phyloP scores from a whole-genome alignment of 352 stramenopile genomes.

The Pythium aristosporum region DNA sequence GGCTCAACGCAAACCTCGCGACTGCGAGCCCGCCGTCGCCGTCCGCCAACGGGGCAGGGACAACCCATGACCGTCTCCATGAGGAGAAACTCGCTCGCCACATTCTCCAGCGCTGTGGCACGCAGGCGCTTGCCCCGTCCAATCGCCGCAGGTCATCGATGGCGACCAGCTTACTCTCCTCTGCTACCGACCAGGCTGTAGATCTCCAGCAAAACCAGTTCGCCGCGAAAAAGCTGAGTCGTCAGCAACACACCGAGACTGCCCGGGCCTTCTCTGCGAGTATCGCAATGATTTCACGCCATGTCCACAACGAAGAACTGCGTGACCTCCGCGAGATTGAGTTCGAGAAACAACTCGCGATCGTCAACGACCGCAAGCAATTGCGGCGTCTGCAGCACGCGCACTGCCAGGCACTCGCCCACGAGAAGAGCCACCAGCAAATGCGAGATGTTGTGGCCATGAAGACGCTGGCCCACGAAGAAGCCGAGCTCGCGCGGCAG shows the following conservation, averaged over 20 bases:
- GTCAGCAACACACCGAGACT: constrained; percentile 45
- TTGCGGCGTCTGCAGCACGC: constrained; percentile 47
- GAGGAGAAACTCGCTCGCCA: constrained; percentile 38
- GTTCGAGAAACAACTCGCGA: constrained; percentile 39
- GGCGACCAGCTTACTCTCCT: constrained; percentile 32
- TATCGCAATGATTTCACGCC: constrained; percentile 74
- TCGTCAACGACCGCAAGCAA: constrained; percentile 47
- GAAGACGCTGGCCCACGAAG: constrained; percentile 55
- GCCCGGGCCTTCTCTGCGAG: constrained; percentile 61
- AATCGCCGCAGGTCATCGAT: constrained; percentile 39
- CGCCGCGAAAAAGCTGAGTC: constrained; percentile 29
- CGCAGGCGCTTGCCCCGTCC: constrained; percentile 33
- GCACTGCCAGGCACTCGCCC: constrained; percentile 51
- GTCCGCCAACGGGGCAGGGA: neutral
- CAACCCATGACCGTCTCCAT: constrained; percentile 32
- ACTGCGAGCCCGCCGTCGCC: neutral
- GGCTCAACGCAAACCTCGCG: neutral
- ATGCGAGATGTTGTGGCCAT: constrained; percentile 55
- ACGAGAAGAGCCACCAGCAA: constrained; percentile 41
- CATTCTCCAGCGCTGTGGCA: constrained; percentile 31
- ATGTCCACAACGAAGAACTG: constrained; percentile 69
- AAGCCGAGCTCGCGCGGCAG: constrained; percentile 41
- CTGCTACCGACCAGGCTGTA: neutral
- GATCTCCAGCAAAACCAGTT: constrained; percentile 26
- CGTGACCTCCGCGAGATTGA: constrained; percentile 44